phyloP scores from a whole-genome alignment of 208 protist genomes.

The Trypanosoma lewisi region DNA sequence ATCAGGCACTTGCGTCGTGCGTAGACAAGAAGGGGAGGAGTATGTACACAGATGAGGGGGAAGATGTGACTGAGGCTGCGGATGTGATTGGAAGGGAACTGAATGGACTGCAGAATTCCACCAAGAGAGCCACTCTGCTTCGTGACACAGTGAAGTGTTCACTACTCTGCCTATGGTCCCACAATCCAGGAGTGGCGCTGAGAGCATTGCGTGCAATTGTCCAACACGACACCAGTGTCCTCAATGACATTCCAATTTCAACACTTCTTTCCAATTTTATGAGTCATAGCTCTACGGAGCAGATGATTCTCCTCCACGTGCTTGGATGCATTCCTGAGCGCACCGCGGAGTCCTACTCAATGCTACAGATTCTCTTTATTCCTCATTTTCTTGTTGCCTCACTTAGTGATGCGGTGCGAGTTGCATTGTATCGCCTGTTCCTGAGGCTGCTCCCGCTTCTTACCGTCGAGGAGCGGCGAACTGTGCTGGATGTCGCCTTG shows the following conservation, averaged over 20 bases:
- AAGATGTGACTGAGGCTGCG: background rate
- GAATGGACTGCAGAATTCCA: background rate
- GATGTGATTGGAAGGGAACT: background rate
- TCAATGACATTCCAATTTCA: conserved; percentile 11
- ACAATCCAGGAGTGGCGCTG: conserved; percentile 2
- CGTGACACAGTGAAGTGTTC: background rate
- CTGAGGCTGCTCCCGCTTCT: conserved; percentile 14
- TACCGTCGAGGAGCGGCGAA: background rate
- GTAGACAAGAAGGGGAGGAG: background rate
- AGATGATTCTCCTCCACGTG: conserved; percentile 9
- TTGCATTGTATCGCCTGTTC: conserved; percentile 27
- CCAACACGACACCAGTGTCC: conserved; percentile 7
- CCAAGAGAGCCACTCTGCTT: background rate
- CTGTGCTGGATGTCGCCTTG: conserved; percentile 14
- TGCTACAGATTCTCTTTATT: conserved; percentile 29
- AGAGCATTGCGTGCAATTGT: conserved; percentile 23
- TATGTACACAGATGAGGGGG: background rate
- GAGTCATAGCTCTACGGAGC: conserved; percentile 4
- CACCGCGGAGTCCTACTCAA: conserved; percentile 5
- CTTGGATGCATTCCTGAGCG: background rate
- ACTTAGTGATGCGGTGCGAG: conserved; percentile 8
- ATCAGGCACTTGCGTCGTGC: background rate
- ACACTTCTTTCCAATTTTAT: conserved; percentile 29
- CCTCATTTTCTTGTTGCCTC: conserved; percentile 7
- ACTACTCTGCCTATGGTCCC: conserved; percentile 5